Evolutionary conservation across 1,284 basidiomycete species (phyloP).

Genomic region (Papiliotrema terrestris): DNA sequence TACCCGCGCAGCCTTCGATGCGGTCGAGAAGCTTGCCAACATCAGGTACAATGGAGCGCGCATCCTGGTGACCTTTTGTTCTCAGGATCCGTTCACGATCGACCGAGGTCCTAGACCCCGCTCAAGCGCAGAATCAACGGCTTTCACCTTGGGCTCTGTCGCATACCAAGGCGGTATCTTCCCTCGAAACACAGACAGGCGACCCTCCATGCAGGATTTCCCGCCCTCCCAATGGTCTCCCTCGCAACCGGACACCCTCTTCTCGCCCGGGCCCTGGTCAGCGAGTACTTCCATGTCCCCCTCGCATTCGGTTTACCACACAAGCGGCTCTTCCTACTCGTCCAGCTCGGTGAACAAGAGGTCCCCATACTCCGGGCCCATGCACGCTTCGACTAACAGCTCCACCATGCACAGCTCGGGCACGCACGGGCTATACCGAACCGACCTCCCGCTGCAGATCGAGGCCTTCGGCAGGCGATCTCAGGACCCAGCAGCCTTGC

Average conservation of each 20-base stretch:
- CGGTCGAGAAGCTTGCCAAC: slow-evolving; percentile 21
- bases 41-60: slow-evolving; percentile 13
- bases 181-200: neutral
- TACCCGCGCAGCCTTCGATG: slow-evolving; percentile 27
- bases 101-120: neutral
- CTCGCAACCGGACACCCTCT: neutral
- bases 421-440: neutral
- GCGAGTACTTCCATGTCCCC: neutral
- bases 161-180: neutral
- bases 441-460: neutral
- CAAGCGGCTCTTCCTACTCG: neutral
- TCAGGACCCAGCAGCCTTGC: slow-evolving; percentile 21
- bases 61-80: slow-evolving; percentile 7
- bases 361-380: neutral
- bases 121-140: neutral
- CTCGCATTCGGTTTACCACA: neutral
- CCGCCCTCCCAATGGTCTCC: neutral
- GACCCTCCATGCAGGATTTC: neutral
- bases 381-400: neutral
- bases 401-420: neutral
- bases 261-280: neutral
- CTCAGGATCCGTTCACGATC: neutral
- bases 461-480: slow-evolving; percentile 14
- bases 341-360: too few species aligned
- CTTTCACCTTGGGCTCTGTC: slow-evolving; percentile 13